phyloP scores from a whole-genome alignment of 352 stramenopile genomes.

The Thalassiosira exigua region DNA sequence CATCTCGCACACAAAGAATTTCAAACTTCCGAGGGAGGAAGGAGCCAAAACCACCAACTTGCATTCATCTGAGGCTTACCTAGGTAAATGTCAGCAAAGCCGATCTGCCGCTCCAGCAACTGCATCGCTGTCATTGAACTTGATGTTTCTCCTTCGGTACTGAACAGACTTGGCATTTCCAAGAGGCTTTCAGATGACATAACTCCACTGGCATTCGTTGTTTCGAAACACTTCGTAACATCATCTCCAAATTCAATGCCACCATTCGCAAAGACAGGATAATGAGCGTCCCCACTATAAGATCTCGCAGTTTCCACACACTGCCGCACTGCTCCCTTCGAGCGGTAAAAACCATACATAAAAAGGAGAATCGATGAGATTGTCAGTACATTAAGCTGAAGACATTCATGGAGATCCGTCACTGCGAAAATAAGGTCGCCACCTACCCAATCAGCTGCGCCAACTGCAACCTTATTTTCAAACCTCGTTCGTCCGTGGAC shows the following conservation, averaged over 20 bases:
- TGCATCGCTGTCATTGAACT: slow-evolving; percentile 36
- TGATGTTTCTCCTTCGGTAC: slow-evolving; percentile 6
- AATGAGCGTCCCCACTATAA: slow-evolving; percentile 76
- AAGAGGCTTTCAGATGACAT: slow-evolving; percentile 94
- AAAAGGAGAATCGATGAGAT: too few species aligned
- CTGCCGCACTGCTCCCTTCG: slow-evolving; percentile 87
- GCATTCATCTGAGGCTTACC: too few species aligned
- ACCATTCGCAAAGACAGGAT: slow-evolving; percentile 95
- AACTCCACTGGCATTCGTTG: slow-evolving; percentile 89
- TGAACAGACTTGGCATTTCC: slow-evolving; percentile 77
- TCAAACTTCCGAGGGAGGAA: too few species aligned
- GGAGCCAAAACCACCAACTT: too few species aligned
- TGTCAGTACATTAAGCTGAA: too few species aligned
- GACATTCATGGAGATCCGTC: too few species aligned
- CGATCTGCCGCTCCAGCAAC: slow-evolving; percentile 71
- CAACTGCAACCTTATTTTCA: slow-evolving; percentile 93
- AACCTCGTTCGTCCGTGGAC: slow-evolving; percentile 95
- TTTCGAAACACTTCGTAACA: slow-evolving; percentile 87
- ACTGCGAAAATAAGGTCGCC: slow-evolving; percentile 83
- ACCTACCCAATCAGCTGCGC: slow-evolving; percentile 87
- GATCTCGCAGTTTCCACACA: slow-evolving; percentile 86
- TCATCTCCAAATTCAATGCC: slow-evolving; percentile 91
- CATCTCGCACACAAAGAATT: too few species aligned
- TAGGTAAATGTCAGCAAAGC: slow-evolving; percentile 74
- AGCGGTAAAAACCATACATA: too few species aligned